These are phyloP conservation scores for Cladorrhinum samala DNA, from an alignment of 495 filamentous ascomycete species.

Conservation along the genomic window DNA sequence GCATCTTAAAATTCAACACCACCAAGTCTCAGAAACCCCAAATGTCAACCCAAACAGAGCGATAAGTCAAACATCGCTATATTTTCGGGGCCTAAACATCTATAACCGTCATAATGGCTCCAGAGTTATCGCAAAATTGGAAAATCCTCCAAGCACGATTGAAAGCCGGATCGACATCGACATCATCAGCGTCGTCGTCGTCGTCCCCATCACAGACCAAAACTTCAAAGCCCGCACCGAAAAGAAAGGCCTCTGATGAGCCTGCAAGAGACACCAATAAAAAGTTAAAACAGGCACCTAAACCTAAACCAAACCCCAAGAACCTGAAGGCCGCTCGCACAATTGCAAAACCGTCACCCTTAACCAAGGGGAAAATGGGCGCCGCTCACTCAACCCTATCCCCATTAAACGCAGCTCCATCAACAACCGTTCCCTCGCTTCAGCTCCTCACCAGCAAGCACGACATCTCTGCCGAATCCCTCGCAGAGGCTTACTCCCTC, in stretches of 20 bases:
- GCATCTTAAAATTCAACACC: neutral
- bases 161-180: constrained; percentile 1
- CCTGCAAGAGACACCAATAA: neutral
- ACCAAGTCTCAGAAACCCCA: neutral
- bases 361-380: neutral
- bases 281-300: neutral
- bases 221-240: neutral
- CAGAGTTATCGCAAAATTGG: constrained; percentile 3
- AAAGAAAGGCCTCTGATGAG: neutral
- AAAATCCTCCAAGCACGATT: constrained; percentile 3
- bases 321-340: no score
- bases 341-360: neutral
- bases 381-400: neutral
- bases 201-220: no score
- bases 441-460: neutral
- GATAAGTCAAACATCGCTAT: neutral
- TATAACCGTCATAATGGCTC: constrained; percentile 2
- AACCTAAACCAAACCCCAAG: neutral
- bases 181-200: no score
- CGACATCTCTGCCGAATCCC: constrained; percentile 50
- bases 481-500: constrained; percentile 54
- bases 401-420: neutral
- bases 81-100: neutral
- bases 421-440: neutral
- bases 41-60: neutral